phyloP scores from a whole-genome alignment of 768 basidiomycete species.

The Tremella fuciformis region DNA sequence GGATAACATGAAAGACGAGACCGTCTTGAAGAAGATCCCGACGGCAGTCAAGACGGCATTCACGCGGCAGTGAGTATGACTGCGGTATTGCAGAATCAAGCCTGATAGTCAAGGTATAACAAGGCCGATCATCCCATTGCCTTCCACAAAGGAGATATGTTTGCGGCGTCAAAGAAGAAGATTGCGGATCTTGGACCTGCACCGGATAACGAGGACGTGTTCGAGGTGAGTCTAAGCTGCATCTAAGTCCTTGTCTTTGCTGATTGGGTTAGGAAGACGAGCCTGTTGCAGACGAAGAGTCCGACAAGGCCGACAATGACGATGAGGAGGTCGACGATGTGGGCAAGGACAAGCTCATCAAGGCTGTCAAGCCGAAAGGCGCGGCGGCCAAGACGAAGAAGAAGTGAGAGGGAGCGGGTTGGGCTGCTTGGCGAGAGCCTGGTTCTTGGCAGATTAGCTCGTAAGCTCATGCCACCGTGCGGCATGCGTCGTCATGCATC shows the following conservation, averaged over 20 bases:
- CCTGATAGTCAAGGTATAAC: constrained; percentile 67
- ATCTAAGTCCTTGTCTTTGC: not conserved
- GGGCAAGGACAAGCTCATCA: constrained; percentile 62
- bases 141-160: constrained; percentile 75
- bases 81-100: not conserved
- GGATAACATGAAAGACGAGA: constrained; percentile 69
- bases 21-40: constrained; percentile 77
- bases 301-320: constrained; percentile 55
- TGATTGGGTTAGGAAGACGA: constrained; percentile 38
- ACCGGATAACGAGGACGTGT: constrained; percentile 90
- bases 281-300: constrained; percentile 58
- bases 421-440: too few species aligned
- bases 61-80: constrained; percentile 69
- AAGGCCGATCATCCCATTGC: constrained; percentile 84
- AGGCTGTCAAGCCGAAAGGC: constrained; percentile 55
- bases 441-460: too few species aligned
- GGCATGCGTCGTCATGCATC: too few species aligned
- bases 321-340: constrained; percentile 59
- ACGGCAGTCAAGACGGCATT: constrained; percentile 76
- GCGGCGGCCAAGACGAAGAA: constrained; percentile 27
- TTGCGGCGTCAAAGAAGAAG: constrained; percentile 80
- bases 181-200: constrained; percentile 64
- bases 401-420: too few species aligned
- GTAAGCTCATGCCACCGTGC: too few species aligned
- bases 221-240: constrained; percentile 57